phyloP scores from a whole-genome alignment of 305 asterid species.

The Fraxinus nigra region DNA sequence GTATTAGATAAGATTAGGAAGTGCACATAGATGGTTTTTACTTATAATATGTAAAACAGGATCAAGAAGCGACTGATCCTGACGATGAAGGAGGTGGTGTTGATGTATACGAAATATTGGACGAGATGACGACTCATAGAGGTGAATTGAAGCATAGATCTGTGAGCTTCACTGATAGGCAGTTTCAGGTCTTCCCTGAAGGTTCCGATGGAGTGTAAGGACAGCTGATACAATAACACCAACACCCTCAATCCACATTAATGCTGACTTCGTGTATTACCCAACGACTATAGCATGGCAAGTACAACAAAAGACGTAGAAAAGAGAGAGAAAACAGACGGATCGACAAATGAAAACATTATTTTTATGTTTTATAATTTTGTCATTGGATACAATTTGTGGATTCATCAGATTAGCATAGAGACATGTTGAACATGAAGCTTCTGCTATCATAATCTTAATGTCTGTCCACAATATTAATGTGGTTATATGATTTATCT shows the following conservation, averaged over 20 bases:
- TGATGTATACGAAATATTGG: slow-evolving; percentile 71
- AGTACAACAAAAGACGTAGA: background rate
- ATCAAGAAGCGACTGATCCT: slow-evolving; percentile 31
- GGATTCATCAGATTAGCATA: background rate
- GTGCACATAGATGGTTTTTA: background rate
- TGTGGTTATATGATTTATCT: background rate
- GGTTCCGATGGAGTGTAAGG: slow-evolving; percentile 18
- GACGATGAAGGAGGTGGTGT: slow-evolving; percentile 33
- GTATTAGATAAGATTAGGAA: background rate
- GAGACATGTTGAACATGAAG: background rate
- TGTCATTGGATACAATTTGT: background rate
- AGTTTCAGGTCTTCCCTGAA: slow-evolving; percentile 44
- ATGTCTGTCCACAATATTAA: background rate
- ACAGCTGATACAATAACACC: background rate
- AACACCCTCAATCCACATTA: background rate
- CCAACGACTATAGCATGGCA: background rate
- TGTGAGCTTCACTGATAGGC: slow-evolving; percentile 60
- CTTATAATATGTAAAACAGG: slow-evolving; percentile 41
- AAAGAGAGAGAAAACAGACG: background rate
- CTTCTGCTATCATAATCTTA: background rate
- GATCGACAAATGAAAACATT: background rate
- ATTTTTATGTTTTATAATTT: background rate
- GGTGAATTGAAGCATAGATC: slow-evolving; percentile 86
- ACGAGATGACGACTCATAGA: slow-evolving; percentile 77
- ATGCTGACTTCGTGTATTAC: background rate